Percentiles rank a stretch among this genome's conserved stretches.
These are phyloP conservation scores for Symbiodinium natans DNA, from an alignment of 73 alveolate genomes.

Conservation along the genomic window DNA sequence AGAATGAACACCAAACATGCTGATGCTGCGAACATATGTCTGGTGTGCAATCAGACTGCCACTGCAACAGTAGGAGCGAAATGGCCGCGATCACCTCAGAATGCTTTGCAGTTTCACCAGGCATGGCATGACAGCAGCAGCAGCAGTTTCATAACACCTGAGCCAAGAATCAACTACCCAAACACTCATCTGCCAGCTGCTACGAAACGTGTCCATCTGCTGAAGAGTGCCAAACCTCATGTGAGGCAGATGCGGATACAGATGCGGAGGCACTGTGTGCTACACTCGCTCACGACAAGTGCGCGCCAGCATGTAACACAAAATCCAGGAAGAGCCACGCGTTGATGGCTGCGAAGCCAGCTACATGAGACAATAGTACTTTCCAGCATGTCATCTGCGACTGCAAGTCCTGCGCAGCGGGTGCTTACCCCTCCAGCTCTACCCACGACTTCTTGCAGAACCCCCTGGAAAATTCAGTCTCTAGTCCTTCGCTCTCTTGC, in stretches of 20 bases:
- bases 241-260: too few species aligned
- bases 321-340: constrained; percentile 13
- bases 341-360: constrained; percentile 87
- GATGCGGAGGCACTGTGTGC: too few species aligned
- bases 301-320: background rate
- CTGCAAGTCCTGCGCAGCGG: constrained; percentile 55
- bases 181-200: constrained; percentile 21
- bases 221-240: constrained; percentile 72
- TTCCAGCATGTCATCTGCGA: constrained; percentile 93
- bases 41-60: background rate
- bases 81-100: background rate
- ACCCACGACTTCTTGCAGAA: background rate
- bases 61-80: constrained; percentile 2
- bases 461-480: background rate
- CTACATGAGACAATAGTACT: constrained; percentile 67
- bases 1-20: too few species aligned
- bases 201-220: constrained; percentile 32
- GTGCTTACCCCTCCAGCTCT: too few species aligned
- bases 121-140: too few species aligned
- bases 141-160: background rate
- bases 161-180: constrained; percentile 28
- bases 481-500: background rate
- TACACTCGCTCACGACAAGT: too few species aligned
- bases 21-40: too few species aligned
- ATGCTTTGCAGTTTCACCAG: too few species aligned